phyloP scores from a whole-genome alignment of 805 yeast species.

The Blastobotrys robertii region DNA sequence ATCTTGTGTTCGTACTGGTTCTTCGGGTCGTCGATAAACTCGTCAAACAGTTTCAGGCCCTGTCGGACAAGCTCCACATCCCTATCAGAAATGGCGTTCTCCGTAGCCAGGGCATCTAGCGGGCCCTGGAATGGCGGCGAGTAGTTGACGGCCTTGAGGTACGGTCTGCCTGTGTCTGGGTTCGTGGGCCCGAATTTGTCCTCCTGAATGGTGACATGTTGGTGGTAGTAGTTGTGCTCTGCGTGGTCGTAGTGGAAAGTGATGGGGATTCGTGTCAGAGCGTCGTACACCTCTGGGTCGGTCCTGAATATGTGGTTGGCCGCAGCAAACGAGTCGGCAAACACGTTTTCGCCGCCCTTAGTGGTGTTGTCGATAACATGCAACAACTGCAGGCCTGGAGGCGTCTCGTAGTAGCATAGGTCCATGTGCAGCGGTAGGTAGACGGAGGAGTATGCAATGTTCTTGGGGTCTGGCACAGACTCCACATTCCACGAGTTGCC shows the following conservation, averaged over 20 bases:
- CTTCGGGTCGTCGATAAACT: slow-evolving; percentile 39
- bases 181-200: slow-evolving; percentile 21
- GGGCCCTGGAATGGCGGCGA: slow-evolving; percentile 84
- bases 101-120: slow-evolving; percentile 34
- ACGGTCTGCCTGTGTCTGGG: slow-evolving; percentile 23
- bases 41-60: slow-evolving; percentile 54
- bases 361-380: slow-evolving; percentile 41
- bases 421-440: slow-evolving; percentile 73
- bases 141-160: slow-evolving; percentile 53
- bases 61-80: slow-evolving; percentile 45
- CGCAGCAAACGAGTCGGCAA: slow-evolving; percentile 62
- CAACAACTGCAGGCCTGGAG: slow-evolving; percentile 67
- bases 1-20: slow-evolving; percentile 48
- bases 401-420: slow-evolving; percentile 64
- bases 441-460: slow-evolving; percentile 58
- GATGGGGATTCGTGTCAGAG: slow-evolving; percentile 51
- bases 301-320: slow-evolving; percentile 42
- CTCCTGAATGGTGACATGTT: slow-evolving; percentile 55
- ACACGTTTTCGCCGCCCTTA: slow-evolving; percentile 57
- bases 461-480: slow-evolving; percentile 42
- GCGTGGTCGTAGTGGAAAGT: slow-evolving; percentile 60
- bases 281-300: slow-evolving; percentile 57
- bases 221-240: slow-evolving; percentile 50
- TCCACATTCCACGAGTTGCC: slow-evolving; percentile 64
- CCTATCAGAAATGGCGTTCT: slow-evolving; percentile 31